Conservation (phyloP, 768 basidiomycete genomes). For the Suillus alpinus region DNA sequence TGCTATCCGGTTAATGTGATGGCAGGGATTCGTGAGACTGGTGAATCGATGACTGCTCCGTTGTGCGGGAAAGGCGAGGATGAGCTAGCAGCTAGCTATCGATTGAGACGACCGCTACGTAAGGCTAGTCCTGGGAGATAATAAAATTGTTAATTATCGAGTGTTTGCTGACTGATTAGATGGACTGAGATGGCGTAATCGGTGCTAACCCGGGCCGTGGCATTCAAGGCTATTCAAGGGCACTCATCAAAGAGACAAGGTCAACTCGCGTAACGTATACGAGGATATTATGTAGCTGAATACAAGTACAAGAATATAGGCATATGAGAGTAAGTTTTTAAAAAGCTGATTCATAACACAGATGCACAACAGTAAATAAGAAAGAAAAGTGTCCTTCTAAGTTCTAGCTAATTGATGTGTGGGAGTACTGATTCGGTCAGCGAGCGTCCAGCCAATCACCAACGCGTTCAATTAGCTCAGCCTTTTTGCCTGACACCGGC, state of each 20-base stretch:
- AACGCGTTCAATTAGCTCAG: constrained; percentile 66
- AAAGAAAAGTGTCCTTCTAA: background rate
- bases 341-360: background rate
- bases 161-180: background rate
- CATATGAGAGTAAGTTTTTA: background rate
- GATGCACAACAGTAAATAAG: background rate
- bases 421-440: constrained; percentile 7
- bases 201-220: background rate
- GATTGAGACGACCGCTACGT: background rate
- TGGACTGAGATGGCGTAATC: background rate
- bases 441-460: constrained; percentile 55
- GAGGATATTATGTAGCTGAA: background rate
- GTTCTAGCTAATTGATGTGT: background rate
- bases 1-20: background rate
- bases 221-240: background rate
- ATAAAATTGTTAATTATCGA: background rate
- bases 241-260: background rate
- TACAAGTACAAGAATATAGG: background rate
- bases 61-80: background rate
- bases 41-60: background rate
- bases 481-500: constrained; percentile 66
- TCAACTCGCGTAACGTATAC: background rate
- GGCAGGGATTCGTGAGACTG: background rate
- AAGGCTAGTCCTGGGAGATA: background rate
- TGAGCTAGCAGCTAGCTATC: background rate